Evolutionary conservation across 768 basidiomycete species (phyloP).

Genomic region (Agaricus blazei): DNA sequence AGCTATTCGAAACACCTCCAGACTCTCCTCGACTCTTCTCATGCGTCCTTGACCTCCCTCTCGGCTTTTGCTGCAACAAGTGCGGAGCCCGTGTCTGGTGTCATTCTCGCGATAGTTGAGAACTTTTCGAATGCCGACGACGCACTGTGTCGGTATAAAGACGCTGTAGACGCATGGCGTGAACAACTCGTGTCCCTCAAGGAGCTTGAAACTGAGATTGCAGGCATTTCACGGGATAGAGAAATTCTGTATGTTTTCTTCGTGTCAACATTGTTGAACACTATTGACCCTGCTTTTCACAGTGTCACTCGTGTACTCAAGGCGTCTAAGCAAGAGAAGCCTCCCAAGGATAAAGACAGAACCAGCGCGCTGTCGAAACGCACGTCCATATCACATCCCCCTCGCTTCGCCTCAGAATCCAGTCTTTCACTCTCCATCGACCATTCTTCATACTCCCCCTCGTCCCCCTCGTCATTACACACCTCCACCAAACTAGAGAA

Average conservation of each 20-base stretch:
- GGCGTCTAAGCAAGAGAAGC: constrained; percentile 53
- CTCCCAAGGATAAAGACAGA: constrained; percentile 15
- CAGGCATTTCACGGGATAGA: constrained; percentile 63
- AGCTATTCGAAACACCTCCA: constrained; percentile 61
- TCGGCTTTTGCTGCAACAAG: constrained; percentile 72
- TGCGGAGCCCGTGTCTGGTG: constrained; percentile 46
- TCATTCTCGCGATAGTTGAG: constrained; percentile 52
- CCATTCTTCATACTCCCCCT: constrained; percentile 12
- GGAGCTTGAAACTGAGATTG: constrained; percentile 68
- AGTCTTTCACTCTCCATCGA: constrained; percentile 25
- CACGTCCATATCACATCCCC: constrained; percentile 27
- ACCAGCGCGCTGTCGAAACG: constrained; percentile 29
- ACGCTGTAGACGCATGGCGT: constrained; percentile 60
- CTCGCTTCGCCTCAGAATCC: constrained; percentile 37
- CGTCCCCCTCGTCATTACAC: constrained; percentile 18
- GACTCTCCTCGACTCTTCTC: constrained; percentile 53
- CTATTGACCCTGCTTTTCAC: background rate
- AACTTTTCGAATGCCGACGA: constrained; percentile 62
- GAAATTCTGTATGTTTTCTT: constrained; percentile 67
- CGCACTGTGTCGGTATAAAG: constrained; percentile 57
- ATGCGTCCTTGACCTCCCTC: constrained; percentile 57
- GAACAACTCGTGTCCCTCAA: constrained; percentile 56
- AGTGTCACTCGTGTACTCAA: constrained; percentile 81
- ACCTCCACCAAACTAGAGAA: constrained; percentile 49
- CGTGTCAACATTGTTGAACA: background rate